Evolutionary conservation across 139 green algal species (phyloP).

Genomic region (Gonium pectorale): DNA sequence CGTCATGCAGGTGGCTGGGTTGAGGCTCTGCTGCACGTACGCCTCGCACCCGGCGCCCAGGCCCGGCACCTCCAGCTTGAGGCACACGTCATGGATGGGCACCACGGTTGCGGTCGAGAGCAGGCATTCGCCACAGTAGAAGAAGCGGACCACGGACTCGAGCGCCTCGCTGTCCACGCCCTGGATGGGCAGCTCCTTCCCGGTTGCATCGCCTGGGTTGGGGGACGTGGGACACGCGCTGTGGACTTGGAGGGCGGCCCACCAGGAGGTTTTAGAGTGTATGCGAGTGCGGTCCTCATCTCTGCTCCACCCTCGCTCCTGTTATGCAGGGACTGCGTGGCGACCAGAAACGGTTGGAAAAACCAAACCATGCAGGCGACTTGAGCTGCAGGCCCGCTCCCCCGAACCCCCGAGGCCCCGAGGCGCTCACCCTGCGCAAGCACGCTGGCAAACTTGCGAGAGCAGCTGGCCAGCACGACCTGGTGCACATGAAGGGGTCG

Average conservation of each 20-base stretch:
- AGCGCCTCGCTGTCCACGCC: constrained; percentile 54
- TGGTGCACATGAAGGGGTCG: constrained; percentile 47
- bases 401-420: too few relatives aligned
- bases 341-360: too few relatives aligned
- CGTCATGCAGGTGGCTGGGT: neutral
- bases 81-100: constrained; percentile 32
- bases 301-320: too few relatives aligned
- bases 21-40: constrained; percentile 17
- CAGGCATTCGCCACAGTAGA: constrained; percentile 53
- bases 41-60: constrained; percentile 8
- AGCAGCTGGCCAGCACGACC: constrained; percentile 46
- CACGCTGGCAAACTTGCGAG: constrained; percentile 44
- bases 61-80: constrained; percentile 34
- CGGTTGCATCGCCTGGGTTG: constrained; percentile 30
- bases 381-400: too few relatives aligned
- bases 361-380: too few relatives aligned
- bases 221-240: too few relatives aligned
- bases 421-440: constrained; percentile 43
- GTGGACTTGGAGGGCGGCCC: neutral
- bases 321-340: too few relatives aligned
- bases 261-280: too few relatives aligned
- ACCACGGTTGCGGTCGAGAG: constrained; percentile 36
- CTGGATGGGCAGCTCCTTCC: constrained; percentile 59
- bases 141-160: constrained; percentile 51
- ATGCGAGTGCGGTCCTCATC: too few relatives aligned